These are phyloP conservation scores for Telopea speciosissima DNA, from an alignment of 177 flowering plant species.

Conservation along the genomic window DNA sequence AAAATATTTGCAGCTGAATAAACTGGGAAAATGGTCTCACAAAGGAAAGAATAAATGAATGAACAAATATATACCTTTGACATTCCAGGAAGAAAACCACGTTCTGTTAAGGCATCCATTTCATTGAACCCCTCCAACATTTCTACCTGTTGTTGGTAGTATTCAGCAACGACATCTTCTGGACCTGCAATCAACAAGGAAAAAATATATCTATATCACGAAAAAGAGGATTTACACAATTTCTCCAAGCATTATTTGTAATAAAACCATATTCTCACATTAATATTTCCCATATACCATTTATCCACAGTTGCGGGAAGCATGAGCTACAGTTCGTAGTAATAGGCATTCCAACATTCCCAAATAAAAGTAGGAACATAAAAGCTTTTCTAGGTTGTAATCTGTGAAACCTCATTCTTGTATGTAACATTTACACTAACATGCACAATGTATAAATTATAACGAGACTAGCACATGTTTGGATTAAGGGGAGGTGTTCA, in stretches of 20 bases:
- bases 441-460: no score
- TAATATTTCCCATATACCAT: no score
- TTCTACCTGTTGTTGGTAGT: conserved; percentile 91
- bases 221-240: conserved; percentile 5
- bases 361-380: no score
- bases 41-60: not conserved
- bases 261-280: not conserved
- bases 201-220: conserved; percentile 16
- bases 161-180: conserved; percentile 77
- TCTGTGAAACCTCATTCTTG: not conserved
- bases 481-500: not conserved
- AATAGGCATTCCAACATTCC: no score
- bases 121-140: conserved; percentile 89
- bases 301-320: not conserved
- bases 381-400: not conserved
- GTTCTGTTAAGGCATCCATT: conserved; percentile 88
- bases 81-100: conserved; percentile 84
- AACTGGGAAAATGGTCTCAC: not conserved
- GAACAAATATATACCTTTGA: conserved; percentile 48
- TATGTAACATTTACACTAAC: not conserved
- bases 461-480: not conserved
- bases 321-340: no score
- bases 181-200: conserved; percentile 36
- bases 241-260: not conserved
- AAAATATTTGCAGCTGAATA: not conserved